Percentiles rank a stretch among this genome's conserved stretches.
Conservation (phyloP, 2,329 filamentous ascomycete genomes). For the Nemania diffusa region DNA sequence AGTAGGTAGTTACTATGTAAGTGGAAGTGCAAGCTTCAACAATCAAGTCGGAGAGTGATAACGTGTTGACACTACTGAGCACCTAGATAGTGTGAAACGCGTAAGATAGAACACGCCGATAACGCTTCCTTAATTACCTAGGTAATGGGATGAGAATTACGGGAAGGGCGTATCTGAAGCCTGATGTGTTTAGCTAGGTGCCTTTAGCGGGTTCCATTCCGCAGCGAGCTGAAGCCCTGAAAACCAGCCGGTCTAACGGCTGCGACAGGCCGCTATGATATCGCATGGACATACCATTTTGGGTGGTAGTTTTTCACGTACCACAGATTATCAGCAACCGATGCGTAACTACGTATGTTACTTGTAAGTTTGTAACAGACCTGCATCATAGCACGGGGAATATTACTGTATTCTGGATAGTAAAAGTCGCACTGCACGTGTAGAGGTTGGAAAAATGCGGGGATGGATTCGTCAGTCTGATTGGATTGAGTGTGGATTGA, state of each 20-base stretch:
- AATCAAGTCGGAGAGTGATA: not conserved
- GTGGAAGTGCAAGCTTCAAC: not conserved
- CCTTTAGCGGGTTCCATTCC: not conserved
- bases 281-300: not conserved
- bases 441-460: slow-evolving; percentile 18
- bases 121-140: not conserved
- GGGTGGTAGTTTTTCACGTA: not conserved
- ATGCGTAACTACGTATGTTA: not conserved
- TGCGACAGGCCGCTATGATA: not conserved
- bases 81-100: not conserved
- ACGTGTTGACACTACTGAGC: not conserved
- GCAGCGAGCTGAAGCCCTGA: not conserved
- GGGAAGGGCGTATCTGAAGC: not conserved
- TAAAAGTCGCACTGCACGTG: not conserved
- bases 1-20: not conserved
- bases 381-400: not conserved
- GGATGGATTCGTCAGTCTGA: slow-evolving; percentile 14
- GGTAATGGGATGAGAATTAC: not conserved
- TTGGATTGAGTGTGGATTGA: slow-evolving; percentile 10
- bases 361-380: not conserved
- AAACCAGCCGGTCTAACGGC: not conserved
- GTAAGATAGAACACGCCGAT: not conserved
- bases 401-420: not conserved
- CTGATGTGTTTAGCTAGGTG: not conserved
- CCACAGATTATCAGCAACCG: not conserved